Evolutionary conservation across 352 stramenopile species (phyloP), one percentile per base, ranked within the genome.

Genomic region (Pythium folliculosum): DNA sequence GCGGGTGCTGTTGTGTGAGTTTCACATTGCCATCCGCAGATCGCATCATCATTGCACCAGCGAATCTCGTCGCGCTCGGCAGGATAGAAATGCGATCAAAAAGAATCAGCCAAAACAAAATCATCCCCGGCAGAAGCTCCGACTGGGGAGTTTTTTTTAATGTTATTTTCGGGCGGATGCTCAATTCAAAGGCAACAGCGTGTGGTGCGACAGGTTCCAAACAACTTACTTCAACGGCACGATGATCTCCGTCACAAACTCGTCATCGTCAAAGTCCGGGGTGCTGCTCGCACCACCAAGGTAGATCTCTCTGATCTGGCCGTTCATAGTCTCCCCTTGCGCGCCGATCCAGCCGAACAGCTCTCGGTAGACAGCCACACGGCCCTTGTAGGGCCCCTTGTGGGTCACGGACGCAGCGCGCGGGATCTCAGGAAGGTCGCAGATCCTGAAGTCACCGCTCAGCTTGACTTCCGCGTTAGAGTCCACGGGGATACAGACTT

Each of bases 401-500:
- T 87, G 77, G 23, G 64, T 65, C 54, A 84, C 71, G 21, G 63
- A 61, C 7, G 75, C 78, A 1, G 70, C 80, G 14, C 64, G 72
- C 27, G 59, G 27, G 21, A 78, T 38, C 7, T 44, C 67, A 3
- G 70, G 40, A 5, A 77, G 43, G 10, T 69, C 55, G 25, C 67
- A 72, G 19, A 78, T 47, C 16, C 47, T 61, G 60, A 86, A 69
- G 25, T 63, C 61, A 14, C 63, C 43, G 12, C 54, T 55, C 37
- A 45, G 21, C 5, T 43, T 40, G 9, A 83, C 50, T 17, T 49
- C 27, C 3, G 35, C 5, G 61, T 0, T 64, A n/a, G 27, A 22
- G 5, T 54, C 37, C 27, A 87, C 77, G 30, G 75, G 80, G 12
- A 84, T 35, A 60, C 80, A 89, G 0, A 84, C 78, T 35, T 89